Conservation (phyloP, 2,329 filamentous ascomycete genomes). For the Botrytis aclada region DNA sequence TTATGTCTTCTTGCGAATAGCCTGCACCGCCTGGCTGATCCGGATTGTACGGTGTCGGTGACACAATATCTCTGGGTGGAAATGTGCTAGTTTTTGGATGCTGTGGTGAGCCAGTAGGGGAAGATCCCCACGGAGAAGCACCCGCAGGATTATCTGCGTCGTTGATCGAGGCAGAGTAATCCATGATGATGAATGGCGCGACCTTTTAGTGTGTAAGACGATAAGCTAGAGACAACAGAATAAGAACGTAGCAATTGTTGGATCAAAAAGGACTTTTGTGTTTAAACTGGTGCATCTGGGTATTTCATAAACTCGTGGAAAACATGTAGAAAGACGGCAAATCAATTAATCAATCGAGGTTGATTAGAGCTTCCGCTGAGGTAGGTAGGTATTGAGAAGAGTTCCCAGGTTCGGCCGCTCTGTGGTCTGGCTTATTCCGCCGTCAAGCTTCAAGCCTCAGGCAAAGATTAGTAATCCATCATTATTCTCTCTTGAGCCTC, state of each 20-base stretch:
- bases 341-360: slow-evolving; percentile 2
- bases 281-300: neutral
- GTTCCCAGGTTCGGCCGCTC: neutral
- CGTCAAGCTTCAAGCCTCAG: neutral
- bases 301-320: slow-evolving; percentile 15
- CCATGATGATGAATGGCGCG: slow-evolving; percentile 47
- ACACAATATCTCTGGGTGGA: slow-evolving; percentile 30
- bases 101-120: slow-evolving; percentile 36
- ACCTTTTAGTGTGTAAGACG: slow-evolving; percentile 21
- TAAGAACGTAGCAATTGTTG: slow-evolving; percentile 16
- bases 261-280: slow-evolving; percentile 2
- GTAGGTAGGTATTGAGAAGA: slow-evolving; percentile 18
- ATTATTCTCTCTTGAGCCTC: neutral
- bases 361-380: slow-evolving; percentile 11
- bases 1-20: slow-evolving; percentile 33
- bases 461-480: slow-evolving; percentile 8
- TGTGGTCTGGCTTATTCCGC: slow-evolving; percentile 6
- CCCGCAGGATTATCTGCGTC: slow-evolving; percentile 58
- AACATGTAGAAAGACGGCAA: slow-evolving; percentile 5
- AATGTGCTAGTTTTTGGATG: slow-evolving; percentile 33
- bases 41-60: slow-evolving; percentile 32
- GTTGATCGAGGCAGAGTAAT: slow-evolving; percentile 59
- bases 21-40: slow-evolving; percentile 25
- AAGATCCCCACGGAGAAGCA: slow-evolving; percentile 58
- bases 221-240: slow-evolving; percentile 8